Evolutionary conservation across 148 eudicot species (phyloP).

Genomic region (Amaranthus palmeri): DNA sequence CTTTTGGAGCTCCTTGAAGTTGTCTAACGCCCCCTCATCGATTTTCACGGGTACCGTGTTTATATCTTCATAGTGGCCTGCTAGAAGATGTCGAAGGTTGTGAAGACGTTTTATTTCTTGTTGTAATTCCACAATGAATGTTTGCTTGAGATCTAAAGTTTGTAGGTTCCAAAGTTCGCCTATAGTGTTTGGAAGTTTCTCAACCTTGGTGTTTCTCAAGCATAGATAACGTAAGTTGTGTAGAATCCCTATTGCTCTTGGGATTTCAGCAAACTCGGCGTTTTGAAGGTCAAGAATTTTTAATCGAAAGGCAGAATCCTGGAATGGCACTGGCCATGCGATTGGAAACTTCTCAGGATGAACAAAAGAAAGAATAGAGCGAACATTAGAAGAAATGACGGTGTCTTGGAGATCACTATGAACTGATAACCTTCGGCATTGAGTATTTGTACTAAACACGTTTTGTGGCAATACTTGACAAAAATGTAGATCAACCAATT

Average conservation of each 20-base stretch:
- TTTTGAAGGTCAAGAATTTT: constrained; percentile 19
- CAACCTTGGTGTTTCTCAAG: constrained; percentile 14
- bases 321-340: not conserved
- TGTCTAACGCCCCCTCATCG: not conserved
- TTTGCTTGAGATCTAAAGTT: constrained; percentile 9
- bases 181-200: constrained; percentile 5
- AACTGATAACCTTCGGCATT: constrained; percentile 9
- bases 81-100: constrained; percentile 14
- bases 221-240: constrained; percentile 14
- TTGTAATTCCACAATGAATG: constrained; percentile 1
- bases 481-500: not conserved
- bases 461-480: not conserved
- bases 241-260: not conserved
- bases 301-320: not conserved
- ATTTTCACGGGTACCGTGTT: not conserved
- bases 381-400: not conserved
- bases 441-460: not conserved
- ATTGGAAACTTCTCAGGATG: not conserved
- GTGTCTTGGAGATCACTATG: not conserved
- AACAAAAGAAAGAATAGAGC: not conserved
- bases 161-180: constrained; percentile 10
- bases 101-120: not conserved
- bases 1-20: constrained; percentile 3
- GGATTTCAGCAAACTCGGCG: constrained; percentile 6
- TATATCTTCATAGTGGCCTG: not conserved